Base-by-base conservation (phyloP, 2,329 filamentous ascomycete genomes). In the Macrophomina pseudophaseolina region DNA sequence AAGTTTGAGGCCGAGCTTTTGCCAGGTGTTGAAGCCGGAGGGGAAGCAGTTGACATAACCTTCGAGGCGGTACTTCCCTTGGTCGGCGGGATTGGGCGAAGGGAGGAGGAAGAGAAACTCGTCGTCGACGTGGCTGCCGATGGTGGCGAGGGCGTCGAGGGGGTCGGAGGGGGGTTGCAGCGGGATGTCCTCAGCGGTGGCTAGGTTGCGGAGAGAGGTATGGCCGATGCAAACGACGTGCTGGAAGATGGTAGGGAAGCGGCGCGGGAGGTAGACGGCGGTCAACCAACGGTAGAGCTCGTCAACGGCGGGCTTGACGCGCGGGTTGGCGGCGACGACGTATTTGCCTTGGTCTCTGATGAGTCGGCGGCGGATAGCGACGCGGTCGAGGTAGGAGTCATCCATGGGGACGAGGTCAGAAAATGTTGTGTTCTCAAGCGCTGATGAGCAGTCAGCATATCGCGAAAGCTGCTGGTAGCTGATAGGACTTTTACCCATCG, bases 51-150 rank as follows among this genome's bases (percentile, higher is more conserved):
- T 82, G 6, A 83, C 77, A 73, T 85, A 89, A 7, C 83, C 86
- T 72, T 86, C 77, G 9, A 90, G 82, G 35, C 81, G 76, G 74
- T 89, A 90, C 66, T 80, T 81, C 0, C 71, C 69, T 1, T 75
- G 71, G 28, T 74, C 74, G 3, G 72, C 69, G 0, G 71, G 63
- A 0, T 70, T 54, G 1, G 64, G 66, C 5, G 69, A 78, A 0
- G 85, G 85, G 0, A 88, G 76, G 0, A 90, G 80, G 68, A 90
- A 75, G 3, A 90, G 76, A 72, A 89, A 86, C 64, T 90, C 88
- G 53, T 84, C 83, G 70, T 90, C 88, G 32, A 90, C 74, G 63
- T 85, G 83, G 11, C 78, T 76, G 35, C 82, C 83, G 0, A 90
- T 74, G 3, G 80, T 80, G 52, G 79, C 72, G 2, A 89, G 79